Base-by-base conservation (phyloP, 805 yeast species). In the Metschnikowia santaceciliae region DNA sequence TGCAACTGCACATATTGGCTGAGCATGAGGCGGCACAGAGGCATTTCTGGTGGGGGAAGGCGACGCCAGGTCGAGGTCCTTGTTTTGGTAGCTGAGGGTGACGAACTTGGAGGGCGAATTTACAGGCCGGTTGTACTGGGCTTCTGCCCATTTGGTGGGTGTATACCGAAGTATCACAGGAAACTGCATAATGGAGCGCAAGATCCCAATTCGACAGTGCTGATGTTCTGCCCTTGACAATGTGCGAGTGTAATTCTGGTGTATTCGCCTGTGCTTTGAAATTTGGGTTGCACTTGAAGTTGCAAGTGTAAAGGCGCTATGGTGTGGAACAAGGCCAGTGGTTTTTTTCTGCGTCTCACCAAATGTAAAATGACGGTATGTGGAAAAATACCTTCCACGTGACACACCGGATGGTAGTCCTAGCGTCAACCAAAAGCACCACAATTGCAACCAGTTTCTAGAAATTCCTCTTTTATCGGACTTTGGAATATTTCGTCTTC, bases 131-230 rank as follows among this genome's bases (percentile, higher is more conserved):
- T 36, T 43, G 30, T 41, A 13, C 6, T 46, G 47, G 14, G 52
- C 40, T 39, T 54, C 57, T 13, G 54, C 42, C 61, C 59, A 57
- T 36, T 54, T 54, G 11, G 43, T 52, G 15, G 60, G 59, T 23
- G 42, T 51, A 32, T 56, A 57, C n/a, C 50, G 53, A n/a, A 57
- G 23, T 15, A 51, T 50, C 26, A 57, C 58, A 11, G 42, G 37
- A n/a, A 20, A 42, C 10, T 42, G 36, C 47, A 42, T 32, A 10
- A 10, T 11, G 36, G 19, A n/a, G 32, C 22, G 22, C 40, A 15
- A 22, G 34, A 15, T 35, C 15, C 41, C 40, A 15, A 8, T 35
- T 6, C 3, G n/a, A 40, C 23, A 7, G n/a, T 8, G n/a, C 22
- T 26, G 34, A 15, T 3, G 15, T 13, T 40, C 19, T 17, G n/a